Conservation (phyloP, 257 asterid species). For the Euphrasia confusa region DNA sequence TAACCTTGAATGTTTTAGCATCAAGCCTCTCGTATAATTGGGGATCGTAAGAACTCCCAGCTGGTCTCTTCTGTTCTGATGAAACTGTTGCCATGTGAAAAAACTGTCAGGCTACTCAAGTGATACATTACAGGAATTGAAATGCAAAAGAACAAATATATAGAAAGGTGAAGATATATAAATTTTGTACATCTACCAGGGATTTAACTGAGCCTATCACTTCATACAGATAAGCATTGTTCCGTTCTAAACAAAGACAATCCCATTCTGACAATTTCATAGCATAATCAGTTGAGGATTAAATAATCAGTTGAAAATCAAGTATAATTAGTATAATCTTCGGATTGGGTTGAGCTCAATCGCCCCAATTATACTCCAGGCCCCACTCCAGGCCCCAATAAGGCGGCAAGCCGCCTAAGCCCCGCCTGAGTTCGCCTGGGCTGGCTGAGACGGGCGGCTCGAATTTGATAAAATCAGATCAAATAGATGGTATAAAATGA, state of each 20-base stretch:
- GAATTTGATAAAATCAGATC: too few species aligned
- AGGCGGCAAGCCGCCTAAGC: too few species aligned
- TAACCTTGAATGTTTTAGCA: conserved; percentile 59
- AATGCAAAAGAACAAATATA: conserved; percentile 5
- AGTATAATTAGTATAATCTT: too few species aligned
- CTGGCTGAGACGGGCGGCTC: too few species aligned
- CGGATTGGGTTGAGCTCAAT: too few species aligned
- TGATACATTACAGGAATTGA: conserved; percentile 12
- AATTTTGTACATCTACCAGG: neutral
- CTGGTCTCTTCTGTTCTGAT: conserved; percentile 45
- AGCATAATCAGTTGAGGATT: too few species aligned
- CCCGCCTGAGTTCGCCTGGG: too few species aligned
- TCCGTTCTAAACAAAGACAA: neutral
- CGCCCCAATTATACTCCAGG: too few species aligned
- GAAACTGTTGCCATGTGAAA: conserved; percentile 43
- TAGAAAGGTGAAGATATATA: conserved; percentile 2
- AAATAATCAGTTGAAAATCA: too few species aligned
- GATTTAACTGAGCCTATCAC: too few species aligned
- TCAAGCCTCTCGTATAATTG: conserved; percentile 53
- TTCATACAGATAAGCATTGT: conserved; percentile 12
- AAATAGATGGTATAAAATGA: too few species aligned
- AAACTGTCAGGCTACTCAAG: conserved; percentile 23
- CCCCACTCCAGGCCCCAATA: too few species aligned
- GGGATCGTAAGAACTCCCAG: conserved; percentile 46
- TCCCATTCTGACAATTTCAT: neutral